Conservation (phyloP, 306 rosid species). For the Cicer judaicum region DNA sequence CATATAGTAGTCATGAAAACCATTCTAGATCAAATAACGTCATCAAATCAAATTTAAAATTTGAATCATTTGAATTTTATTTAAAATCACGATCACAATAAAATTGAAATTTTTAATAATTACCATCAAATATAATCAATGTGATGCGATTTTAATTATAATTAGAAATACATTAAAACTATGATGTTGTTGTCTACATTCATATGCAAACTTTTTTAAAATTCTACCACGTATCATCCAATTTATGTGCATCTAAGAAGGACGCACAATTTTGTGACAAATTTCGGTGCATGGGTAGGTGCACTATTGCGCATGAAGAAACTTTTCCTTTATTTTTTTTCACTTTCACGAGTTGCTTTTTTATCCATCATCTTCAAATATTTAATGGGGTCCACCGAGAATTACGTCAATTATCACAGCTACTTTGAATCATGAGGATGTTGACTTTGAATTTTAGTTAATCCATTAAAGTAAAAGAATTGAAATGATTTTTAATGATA, state of each 20-base stretch:
- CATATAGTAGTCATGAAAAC: too few species aligned
- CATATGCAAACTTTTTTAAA: neutral
- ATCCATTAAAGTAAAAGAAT: constrained; percentile 35
- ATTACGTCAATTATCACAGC: constrained; percentile 43
- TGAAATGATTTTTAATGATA: constrained; percentile 27
- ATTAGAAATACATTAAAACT: neutral
- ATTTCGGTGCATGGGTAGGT: constrained; percentile 46
- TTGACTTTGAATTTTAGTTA: constrained; percentile 43
- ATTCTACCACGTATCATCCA: neutral
- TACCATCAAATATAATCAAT: neutral
- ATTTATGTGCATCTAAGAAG: neutral
- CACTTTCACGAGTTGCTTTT: constrained; percentile 48
- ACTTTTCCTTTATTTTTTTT: constrained; percentile 32
- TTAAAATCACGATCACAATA: neutral
- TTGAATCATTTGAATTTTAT: too few species aligned
- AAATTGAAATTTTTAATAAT: neutral
- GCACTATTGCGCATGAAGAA: constrained; percentile 47
- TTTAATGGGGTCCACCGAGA: constrained; percentile 39
- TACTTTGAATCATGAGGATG: constrained; percentile 51
- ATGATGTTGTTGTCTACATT: neutral
- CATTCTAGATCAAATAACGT: too few species aligned
- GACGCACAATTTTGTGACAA: constrained; percentile 2
- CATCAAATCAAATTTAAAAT: too few species aligned
- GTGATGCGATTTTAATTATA: neutral
- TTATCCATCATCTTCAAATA: constrained; percentile 39